Base-by-base conservation (phyloP, 305 asterid species). In the Stenogyne calaminthoides region DNA sequence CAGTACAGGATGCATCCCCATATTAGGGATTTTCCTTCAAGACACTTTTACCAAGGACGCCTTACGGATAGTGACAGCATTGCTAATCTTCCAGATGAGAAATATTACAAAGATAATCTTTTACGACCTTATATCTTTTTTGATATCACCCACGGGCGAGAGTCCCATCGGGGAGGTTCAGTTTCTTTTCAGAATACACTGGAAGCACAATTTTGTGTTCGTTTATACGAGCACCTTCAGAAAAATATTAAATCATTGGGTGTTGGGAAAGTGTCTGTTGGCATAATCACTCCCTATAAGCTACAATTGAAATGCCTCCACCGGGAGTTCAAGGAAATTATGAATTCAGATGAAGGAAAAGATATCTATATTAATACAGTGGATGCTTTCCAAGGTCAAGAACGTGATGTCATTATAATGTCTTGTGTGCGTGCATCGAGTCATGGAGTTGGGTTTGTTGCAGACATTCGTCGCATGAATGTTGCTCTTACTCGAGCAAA, bases 351-450 rank as follows among this genome's bases (percentile, higher is more conserved):
- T 73, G 98, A 93, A 84, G 97, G 98, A 32, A 95, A 95, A 66
- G 97, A 91, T 71, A 88, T 95, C 37, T 95, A 95, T 79, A 95
- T 95, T 60, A 95, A 95, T 75, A 95, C 98, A 36, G 99, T 95
- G 61, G 99, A 95, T 78, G 99, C 98, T 67, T 95, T 95, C 86
- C 99, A 95, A 84, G 98, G 99, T 70, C 99, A 95, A 80, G 99
- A 95, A 80, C 96, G 99, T 32, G 99, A 95, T 82, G 97, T 95
- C 63, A 89, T 95, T 74, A 95, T 95, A 49, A 95, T 95, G 98
- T 95, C 99, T 27, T 95, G 98, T 57, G 99, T 95, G 51, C 98
- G 97, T 74, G 98, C 99, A 9, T 93, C 99, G 15, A 71, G 85
- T 61, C 95, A 89, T 75, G 99, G 99, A 42, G 97, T 95, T 65